phyloP scores from a whole-genome alignment of 768 basidiomycete species.

The Boletellus ananiceps region DNA sequence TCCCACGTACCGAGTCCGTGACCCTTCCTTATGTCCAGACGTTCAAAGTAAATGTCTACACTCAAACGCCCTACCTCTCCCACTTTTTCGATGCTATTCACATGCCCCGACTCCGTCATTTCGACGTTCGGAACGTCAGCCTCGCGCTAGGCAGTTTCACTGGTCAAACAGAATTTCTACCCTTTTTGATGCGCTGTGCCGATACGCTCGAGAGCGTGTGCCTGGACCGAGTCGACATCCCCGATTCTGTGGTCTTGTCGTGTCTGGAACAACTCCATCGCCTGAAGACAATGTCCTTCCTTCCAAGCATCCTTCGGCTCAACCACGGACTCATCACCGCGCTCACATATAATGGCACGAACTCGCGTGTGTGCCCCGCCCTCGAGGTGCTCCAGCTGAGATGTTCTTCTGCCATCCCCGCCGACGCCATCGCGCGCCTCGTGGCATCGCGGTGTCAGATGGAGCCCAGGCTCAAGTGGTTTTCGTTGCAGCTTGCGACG shows the following conservation, averaged over 20 bases:
- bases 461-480: conserved; percentile 12
- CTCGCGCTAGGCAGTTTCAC: conserved; percentile 24
- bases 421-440: conserved; percentile 20
- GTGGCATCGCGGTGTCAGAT: conserved; percentile 22
- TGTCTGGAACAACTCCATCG: conserved; percentile 20
- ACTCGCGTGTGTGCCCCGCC: conserved; percentile 17
- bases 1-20: conserved; percentile 14
- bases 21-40: conserved; percentile 27
- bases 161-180: conserved; percentile 26
- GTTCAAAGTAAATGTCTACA: conserved; percentile 23
- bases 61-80: conserved; percentile 23
- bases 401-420: conserved; percentile 22
- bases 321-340: conserved; percentile 29
- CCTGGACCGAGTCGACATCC: conserved; percentile 22
- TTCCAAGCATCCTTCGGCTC: conserved; percentile 29
- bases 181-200: conserved; percentile 24
- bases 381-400: conserved; percentile 23
- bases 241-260: conserved; percentile 15
- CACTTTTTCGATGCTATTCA: conserved; percentile 25
- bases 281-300: conserved; percentile 15
- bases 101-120: conserved; percentile 23
- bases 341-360: conserved; percentile 10
- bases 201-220: conserved; percentile 27
- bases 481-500: conserved; percentile 24
- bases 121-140: conserved; percentile 28